phyloP scores from a whole-genome alignment of 1,139 yeast genomes.

The Magnusiomyces tetraspermus region DNA sequence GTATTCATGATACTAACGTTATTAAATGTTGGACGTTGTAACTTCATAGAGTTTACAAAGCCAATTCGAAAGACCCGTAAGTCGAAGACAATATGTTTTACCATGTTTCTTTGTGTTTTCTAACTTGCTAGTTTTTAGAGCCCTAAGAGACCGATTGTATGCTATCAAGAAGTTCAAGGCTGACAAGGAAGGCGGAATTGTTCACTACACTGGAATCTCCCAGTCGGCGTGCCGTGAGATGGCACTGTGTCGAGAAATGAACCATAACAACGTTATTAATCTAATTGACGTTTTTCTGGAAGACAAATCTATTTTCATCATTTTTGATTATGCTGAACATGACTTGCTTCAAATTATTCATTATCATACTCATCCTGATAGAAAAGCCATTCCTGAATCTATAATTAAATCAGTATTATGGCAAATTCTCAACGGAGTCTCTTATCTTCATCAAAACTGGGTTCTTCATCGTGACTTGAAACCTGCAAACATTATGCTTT shows the following conservation, averaged over 20 bases:
- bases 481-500: conserved; percentile 97
- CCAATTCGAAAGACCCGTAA: conserved; percentile 37
- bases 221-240: conserved; percentile 95
- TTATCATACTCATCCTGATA: conserved; percentile 83
- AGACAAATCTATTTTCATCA: conserved; percentile 85
- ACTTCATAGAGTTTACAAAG: conserved; percentile 78
- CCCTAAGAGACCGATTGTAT: conserved; percentile 20
- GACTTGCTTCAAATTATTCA: conserved; percentile 89
- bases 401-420: conserved; percentile 77
- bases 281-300: conserved; percentile 82
- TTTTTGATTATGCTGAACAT: conserved; percentile 92
- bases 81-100: background rate
- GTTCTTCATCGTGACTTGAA: conserved; percentile 88
- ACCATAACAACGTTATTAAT: conserved; percentile 68
- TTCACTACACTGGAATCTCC: conserved; percentile 89
- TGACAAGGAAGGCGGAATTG: conserved; percentile 83
- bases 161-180: conserved; percentile 97
- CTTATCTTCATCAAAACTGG: conserved; percentile 92
- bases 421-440: conserved; percentile 88
- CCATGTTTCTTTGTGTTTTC: background rate
- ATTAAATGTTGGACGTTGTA: conserved; percentile 20
- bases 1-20: background rate
- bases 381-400: conserved; percentile 63
- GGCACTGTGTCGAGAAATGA: conserved; percentile 85
- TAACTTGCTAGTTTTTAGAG: background rate